phyloP scores from a whole-genome alignment of 768 basidiomycete species.

The Candolleomyces aberdarensis region DNA sequence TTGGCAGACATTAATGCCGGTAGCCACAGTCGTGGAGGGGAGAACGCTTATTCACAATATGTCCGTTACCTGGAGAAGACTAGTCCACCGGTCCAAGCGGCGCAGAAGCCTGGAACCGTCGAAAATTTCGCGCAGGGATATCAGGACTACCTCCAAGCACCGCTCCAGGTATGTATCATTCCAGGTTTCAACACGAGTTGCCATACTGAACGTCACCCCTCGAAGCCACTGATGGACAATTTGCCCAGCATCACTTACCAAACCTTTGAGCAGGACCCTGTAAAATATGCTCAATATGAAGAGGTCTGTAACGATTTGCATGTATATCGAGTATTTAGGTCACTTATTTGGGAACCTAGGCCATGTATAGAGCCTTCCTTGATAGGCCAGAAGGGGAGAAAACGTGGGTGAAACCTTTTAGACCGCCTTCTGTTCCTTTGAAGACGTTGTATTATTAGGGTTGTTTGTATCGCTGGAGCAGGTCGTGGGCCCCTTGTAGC shows the following conservation, averaged over 20 bases:
- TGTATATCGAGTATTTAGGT: constrained; percentile 9
- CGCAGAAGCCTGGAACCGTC: constrained; percentile 66
- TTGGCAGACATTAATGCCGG: constrained; percentile 64
- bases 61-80: constrained; percentile 79
- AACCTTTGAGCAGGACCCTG: constrained; percentile 95
- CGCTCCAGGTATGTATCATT: constrained; percentile 65
- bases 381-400: constrained; percentile 61
- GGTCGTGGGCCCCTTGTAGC: constrained; percentile 92
- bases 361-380: constrained; percentile 73
- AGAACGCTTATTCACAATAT: constrained; percentile 88
- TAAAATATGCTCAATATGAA: constrained; percentile 95
- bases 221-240: constrained; percentile 95
- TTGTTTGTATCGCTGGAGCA: constrained; percentile 91
- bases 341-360: constrained; percentile 38
- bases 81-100: constrained; percentile 62
- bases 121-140: constrained; percentile 92
- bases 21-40: constrained; percentile 78
- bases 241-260: constrained; percentile 94
- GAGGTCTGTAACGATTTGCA: constrained; percentile 47
- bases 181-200: constrained; percentile 1
- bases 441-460: constrained; percentile 37
- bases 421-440: not conserved
- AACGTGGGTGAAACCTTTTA: constrained; percentile 49
- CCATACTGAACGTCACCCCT: constrained; percentile 6
- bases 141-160: constrained; percentile 93